Conservation (phyloP, 2,329 filamentous ascomycete genomes). For the Cercospora sp. region DNA sequence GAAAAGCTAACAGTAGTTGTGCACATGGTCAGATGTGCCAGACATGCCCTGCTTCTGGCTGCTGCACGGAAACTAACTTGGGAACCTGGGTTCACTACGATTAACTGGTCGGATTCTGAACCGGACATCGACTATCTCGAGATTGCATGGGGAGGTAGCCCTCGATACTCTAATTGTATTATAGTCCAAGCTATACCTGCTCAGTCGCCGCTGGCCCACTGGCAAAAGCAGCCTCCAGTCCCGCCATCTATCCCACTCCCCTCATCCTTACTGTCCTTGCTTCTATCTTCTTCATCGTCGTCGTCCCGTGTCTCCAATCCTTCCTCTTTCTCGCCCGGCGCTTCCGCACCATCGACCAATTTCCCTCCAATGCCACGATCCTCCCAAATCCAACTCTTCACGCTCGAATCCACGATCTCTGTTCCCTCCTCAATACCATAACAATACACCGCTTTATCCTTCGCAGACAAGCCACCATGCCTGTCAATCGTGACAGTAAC, state of each 20-base stretch:
- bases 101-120: not conserved
- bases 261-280: conserved; percentile 39
- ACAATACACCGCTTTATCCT: conserved; percentile 61
- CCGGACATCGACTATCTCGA: not conserved
- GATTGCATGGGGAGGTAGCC: not conserved
- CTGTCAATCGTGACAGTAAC: conserved; percentile 62
- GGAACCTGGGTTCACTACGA: not conserved
- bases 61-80: not conserved
- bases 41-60: not conserved
- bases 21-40: not conserved
- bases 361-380: conserved; percentile 50
- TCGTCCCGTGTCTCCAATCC: not conserved
- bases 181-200: not conserved
- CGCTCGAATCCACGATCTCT: conserved; percentile 46
- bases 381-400: conserved; percentile 55
- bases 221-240: conserved; percentile 60
- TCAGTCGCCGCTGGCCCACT: conserved; percentile 46
- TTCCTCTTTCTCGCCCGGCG: conserved; percentile 41
- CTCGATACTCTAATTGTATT: not conserved
- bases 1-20: not conserved
- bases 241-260: conserved; percentile 59
- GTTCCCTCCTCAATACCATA: conserved; percentile 56
- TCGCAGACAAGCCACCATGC: conserved; percentile 55
- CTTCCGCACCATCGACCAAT: conserved; percentile 53
- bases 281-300: conserved; percentile 25